Conservation (phyloP, 2,329 filamentous ascomycete species). For the Purpureocillium takamizusanense region DNA sequence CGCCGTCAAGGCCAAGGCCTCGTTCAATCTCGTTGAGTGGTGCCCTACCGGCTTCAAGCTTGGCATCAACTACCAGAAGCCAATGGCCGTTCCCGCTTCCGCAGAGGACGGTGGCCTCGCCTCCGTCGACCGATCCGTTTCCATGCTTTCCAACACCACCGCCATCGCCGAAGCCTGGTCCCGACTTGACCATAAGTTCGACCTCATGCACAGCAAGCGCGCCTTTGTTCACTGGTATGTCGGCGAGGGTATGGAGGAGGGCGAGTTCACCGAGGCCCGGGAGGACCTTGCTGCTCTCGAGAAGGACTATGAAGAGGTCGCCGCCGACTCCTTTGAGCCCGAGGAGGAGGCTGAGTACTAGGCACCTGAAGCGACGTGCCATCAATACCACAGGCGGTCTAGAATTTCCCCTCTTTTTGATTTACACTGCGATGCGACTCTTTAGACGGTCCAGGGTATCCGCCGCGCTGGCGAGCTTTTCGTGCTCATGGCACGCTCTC, state of each 20-base stretch:
- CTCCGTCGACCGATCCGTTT: constrained; percentile 53
- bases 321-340: constrained; percentile 58
- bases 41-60: constrained; percentile 70
- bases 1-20: constrained; percentile 60
- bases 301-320: constrained; percentile 82
- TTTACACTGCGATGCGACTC: not conserved
- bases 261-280: constrained; percentile 79
- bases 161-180: constrained; percentile 68
- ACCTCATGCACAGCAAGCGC: constrained; percentile 72
- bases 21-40: constrained; percentile 69
- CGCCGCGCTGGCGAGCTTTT: too few species aligned
- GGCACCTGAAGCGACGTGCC: not conserved
- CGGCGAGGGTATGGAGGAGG: constrained; percentile 87
- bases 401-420: not conserved
- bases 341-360: constrained; percentile 75
- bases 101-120: constrained; percentile 50
- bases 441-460: too few species aligned
- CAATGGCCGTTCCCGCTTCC: constrained; percentile 45
- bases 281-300: constrained; percentile 80
- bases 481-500: too few species aligned
- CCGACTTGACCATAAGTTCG: constrained; percentile 65
- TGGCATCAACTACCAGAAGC: constrained; percentile 67
- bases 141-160: constrained; percentile 68
- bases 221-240: constrained; percentile 75
- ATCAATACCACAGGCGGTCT: too few species aligned